Percentiles rank a stretch among this genome's conserved stretches.
Conservation (phyloP, 1,284 basidiomycete species). For the Anthracocystis panici-leucophaei region DNA sequence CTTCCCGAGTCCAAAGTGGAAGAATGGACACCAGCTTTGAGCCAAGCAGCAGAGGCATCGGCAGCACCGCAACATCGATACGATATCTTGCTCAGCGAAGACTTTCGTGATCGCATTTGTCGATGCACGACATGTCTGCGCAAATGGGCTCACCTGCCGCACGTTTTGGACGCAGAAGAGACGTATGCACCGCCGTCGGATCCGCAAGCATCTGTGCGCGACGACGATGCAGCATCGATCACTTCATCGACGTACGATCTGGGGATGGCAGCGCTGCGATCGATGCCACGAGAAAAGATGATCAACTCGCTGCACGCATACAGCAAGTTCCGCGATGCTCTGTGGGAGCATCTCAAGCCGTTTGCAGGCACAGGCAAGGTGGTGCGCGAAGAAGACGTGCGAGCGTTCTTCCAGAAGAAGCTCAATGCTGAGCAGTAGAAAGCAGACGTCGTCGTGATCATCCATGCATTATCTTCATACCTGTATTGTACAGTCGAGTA, state of each 20-base stretch:
- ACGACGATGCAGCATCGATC: constrained; percentile 51
- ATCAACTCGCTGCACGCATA: constrained; percentile 70
- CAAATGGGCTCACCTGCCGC: constrained; percentile 59
- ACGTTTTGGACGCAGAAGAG: constrained; percentile 69
- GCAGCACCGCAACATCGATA: constrained; percentile 22
- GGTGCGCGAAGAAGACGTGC: constrained; percentile 68
- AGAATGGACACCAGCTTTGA: constrained; percentile 39
- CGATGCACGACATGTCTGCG: constrained; percentile 61
- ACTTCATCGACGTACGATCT: constrained; percentile 69
- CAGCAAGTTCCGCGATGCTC: constrained; percentile 66
- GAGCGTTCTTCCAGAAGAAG: constrained; percentile 67
- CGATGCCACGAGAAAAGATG: constrained; percentile 70
- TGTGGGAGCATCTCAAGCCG: constrained; percentile 70
- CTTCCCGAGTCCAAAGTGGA: constrained; percentile 31
- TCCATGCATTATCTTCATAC: no score
- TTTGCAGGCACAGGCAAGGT: constrained; percentile 68
- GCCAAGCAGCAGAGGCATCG: not conserved
- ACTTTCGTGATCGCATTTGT: constrained; percentile 69
- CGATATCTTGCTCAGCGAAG: constrained; percentile 67
- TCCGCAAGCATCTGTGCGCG: constrained; percentile 45
- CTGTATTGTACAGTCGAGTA: not conserved
- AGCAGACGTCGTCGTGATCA: not conserved
- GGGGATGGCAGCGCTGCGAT: constrained; percentile 69
- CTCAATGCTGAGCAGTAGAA: constrained; percentile 30
- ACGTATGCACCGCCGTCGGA: constrained; percentile 68